phyloP scores from a whole-genome alignment of 805 yeast species.

The Suhomyces faveliae region DNA sequence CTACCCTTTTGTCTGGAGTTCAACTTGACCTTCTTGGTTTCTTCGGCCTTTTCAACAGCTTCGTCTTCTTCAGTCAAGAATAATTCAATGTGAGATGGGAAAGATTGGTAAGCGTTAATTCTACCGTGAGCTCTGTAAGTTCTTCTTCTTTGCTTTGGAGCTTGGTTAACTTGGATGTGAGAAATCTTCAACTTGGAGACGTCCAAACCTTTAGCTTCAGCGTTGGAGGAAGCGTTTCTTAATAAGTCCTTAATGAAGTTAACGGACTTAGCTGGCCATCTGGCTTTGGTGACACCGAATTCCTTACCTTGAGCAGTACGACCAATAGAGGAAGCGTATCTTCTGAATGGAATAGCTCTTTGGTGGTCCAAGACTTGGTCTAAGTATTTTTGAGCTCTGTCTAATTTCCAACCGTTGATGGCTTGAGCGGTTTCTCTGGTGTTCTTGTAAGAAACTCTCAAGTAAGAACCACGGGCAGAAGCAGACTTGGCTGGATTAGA shows the following conservation, averaged over 20 bases:
- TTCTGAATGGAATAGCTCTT: slow-evolving; percentile 99
- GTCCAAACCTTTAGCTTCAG: slow-evolving; percentile 98
- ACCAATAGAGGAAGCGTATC: slow-evolving; percentile 94
- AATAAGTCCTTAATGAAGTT: slow-evolving; percentile 91
- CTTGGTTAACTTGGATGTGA: slow-evolving; percentile 99
- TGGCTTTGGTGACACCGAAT: slow-evolving; percentile 99
- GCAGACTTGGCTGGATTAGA: slow-evolving; percentile 99
- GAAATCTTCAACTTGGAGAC: slow-evolving; percentile 88
- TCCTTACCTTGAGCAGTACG: slow-evolving; percentile 99
- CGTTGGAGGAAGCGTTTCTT: slow-evolving; percentile 97
- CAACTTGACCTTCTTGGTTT: slow-evolving; percentile 64
- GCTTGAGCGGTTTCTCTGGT: slow-evolving; percentile 99
- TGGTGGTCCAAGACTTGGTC: slow-evolving; percentile 95
- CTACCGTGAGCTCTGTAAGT: slow-evolving; percentile 99
- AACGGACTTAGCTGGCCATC: slow-evolving; percentile 99
- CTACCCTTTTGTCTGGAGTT: slow-evolving; percentile 92
- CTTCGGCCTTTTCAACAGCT: slow-evolving; percentile 88
- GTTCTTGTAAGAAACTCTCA: slow-evolving; percentile 99
- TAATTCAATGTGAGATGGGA: slow-evolving; percentile 98
- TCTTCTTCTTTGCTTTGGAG: slow-evolving; percentile 99
- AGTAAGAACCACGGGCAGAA: slow-evolving; percentile 98
- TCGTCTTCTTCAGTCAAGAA: slow-evolving; percentile 94
- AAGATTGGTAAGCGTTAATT: slow-evolving; percentile 98
- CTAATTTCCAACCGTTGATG: slow-evolving; percentile 95
- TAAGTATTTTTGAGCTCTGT: slow-evolving; percentile 93